Evolutionary conservation across 2,329 filamentous ascomycete species (phyloP), one percentile per base, ranked within the genome.

Genomic region (Teratosphaeria gauchensis): DNA sequence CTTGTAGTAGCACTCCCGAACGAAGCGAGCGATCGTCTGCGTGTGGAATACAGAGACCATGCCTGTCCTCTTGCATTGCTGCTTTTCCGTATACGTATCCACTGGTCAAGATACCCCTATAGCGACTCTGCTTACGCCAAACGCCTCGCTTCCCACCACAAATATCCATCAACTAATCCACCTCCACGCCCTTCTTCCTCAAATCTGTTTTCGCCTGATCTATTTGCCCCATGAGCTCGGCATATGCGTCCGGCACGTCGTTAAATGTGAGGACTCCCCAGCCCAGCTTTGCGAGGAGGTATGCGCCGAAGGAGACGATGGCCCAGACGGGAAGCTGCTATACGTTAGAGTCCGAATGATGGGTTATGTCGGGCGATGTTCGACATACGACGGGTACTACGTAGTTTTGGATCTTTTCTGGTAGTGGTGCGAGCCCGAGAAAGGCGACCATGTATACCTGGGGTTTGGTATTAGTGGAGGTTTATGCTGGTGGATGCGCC

Each of bases 211-310:
- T 87, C 63, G 90, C 90, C 74, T 85, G 66, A 63, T 90, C 82
- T 71, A 95, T 94, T 77, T 97, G 89, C 68, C 78, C 80, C 82
- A 94, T 90, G 68, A 99, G 79, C 77, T 96, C 92, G 72, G 86
- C 84, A 76, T 97, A 88, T 56, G 94, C 94, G 62, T 90, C 83
- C 57, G 92, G 92, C 54, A 95, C 90, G 75, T 97, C 92, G 80
- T 96, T 94, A 82, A 99, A 99, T 59, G 90, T 96, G 72, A 96
- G 81, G 68, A 99, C 89, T 64, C 94, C 94, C 79, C 85, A 88
- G 69, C 94, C 94, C 62, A 99, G 87, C 68, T 90, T 90, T 78
- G 88, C 90, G 64, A 99, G 87, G 21, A 99, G 86, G 76, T 91
- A 92, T 63, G 92, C 88, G 75, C 92, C 94, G 72, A 97, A 92